Evolutionary conservation across 2,329 filamentous ascomycete genomes (phyloP).

Genomic region (Cucurbitaria berberidis): DNA sequence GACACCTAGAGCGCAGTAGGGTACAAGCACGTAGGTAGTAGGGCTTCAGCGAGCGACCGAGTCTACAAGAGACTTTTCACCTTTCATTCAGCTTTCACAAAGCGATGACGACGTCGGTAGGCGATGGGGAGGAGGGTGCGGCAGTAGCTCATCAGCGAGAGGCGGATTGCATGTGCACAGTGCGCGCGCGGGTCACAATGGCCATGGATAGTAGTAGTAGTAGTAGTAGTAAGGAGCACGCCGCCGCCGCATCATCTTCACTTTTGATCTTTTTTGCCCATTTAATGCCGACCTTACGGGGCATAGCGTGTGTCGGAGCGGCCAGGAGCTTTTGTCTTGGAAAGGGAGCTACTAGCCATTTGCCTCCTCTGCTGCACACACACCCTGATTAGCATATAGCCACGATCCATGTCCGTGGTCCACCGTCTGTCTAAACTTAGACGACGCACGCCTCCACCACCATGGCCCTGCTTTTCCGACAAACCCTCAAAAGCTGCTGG

Average conservation of each 20-base stretch:
- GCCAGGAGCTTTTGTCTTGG: conserved; percentile 9
- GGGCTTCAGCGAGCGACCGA: conserved; percentile 16
- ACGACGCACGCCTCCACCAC: conserved; percentile 2
- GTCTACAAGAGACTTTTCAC: conserved; percentile 8
- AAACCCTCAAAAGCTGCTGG: no score
- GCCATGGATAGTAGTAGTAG: no score
- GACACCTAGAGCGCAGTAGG: conserved; percentile 14
- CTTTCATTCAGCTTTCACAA: no score
- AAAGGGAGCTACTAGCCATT: no score
- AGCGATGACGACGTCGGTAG: neutral
- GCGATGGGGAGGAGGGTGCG: neutral
- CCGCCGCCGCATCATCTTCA: no score
- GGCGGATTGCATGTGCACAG: neutral
- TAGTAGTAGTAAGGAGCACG: conserved; percentile 15
- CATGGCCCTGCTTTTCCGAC: no score
- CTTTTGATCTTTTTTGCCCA: conserved; percentile 9
- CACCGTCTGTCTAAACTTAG: conserved; percentile 26
- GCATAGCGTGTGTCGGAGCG: conserved; percentile 11
- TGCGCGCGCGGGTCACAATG: neutral
- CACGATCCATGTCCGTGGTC: conserved; percentile 13
- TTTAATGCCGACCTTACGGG: conserved; percentile 8
- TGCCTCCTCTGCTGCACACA: no score
- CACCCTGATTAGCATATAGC: no score
- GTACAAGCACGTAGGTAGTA: neutral
- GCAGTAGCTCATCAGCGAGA: conserved; percentile 1